A percentile compares a stretch with the other conserved stretches of the same genome.
These are phyloP conservation scores for Myxozyma sirexii DNA, from an alignment of 805 yeast genomes.

Conservation along the genomic window DNA sequence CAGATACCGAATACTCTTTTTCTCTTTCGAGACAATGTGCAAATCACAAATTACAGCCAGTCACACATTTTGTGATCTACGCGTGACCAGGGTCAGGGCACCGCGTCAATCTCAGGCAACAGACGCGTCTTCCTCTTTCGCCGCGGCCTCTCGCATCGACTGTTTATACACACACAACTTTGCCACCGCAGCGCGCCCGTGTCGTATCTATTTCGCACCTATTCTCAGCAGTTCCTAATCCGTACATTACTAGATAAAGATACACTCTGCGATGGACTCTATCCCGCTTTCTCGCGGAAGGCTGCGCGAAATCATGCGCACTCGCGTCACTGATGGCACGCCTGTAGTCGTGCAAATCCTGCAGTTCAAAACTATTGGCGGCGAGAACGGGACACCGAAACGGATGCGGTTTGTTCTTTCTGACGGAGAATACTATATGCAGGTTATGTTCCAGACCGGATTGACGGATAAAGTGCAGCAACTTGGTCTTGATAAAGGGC, in stretches of 20 bases:
- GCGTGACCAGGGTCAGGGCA: constrained; percentile 3
- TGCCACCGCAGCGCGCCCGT: neutral
- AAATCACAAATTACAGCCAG: no score
- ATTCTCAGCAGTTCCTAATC: neutral
- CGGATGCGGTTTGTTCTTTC: constrained; percentile 33
- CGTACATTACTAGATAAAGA: no score
- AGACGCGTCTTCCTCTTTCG: neutral
- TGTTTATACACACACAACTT: neutral
- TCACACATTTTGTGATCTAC: neutral
- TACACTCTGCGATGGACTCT: neutral
- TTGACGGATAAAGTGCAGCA: constrained; percentile 15
- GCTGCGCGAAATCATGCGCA: constrained; percentile 10
- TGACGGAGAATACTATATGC: constrained; percentile 31
- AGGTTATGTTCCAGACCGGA: constrained; percentile 26
- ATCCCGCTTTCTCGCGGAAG: constrained; percentile 18
- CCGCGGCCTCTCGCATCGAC: neutral
- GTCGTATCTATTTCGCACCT: neutral
- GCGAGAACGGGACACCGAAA: constrained; percentile 26
- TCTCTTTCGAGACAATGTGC: no score
- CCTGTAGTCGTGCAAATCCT: constrained; percentile 29
- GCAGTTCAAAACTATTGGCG: constrained; percentile 24
- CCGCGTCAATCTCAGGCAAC: neutral
- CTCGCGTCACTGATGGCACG: neutral
- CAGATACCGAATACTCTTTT: no score
- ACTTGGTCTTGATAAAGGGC: constrained; percentile 17